Percentiles rank a stretch among this genome's conserved stretches.
These are phyloP conservation scores for Trypanosoma caninum DNA, from an alignment of 208 protist species.

Conservation along the genomic window DNA sequence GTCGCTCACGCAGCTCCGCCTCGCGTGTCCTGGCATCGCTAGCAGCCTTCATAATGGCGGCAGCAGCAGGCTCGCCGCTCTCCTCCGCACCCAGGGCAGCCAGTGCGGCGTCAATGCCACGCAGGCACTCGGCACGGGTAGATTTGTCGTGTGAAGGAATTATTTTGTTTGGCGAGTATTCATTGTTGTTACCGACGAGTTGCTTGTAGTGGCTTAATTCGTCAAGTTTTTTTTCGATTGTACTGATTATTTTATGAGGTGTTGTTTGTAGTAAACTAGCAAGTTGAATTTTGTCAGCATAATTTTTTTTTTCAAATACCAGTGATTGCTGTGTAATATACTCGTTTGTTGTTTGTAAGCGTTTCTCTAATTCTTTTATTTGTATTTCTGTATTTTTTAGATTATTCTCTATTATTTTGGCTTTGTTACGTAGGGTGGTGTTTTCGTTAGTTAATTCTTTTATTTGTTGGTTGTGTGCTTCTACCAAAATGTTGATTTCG, in stretches of 20 bases:
- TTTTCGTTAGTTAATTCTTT: no score
- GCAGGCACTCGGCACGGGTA: constrained; percentile 31
- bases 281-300: no score
- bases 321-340: no score
- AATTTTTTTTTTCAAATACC: no score
- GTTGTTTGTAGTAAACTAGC: constrained; percentile 12
- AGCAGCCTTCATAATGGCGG: constrained; percentile 11
- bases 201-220: no score
- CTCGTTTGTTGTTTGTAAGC: not conserved
- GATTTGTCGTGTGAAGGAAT: no score
- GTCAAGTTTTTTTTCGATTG: not conserved
- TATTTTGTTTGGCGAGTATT: no score
- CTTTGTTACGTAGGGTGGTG: not conserved
- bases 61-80: constrained; percentile 14
- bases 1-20: not conserved
- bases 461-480: no score
- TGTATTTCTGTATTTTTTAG: not conserved
- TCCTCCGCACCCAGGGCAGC: constrained; percentile 23
- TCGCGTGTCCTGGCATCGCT: constrained; percentile 4
- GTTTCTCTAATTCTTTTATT: constrained; percentile 4
- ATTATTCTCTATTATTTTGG: not conserved
- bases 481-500: no score
- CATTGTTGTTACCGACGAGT: not conserved
- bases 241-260: not conserved
- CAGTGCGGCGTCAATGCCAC: constrained; percentile 27